Conservation (phyloP, 805 yeast genomes). For the Saccharomycopsis sp. region DNA sequence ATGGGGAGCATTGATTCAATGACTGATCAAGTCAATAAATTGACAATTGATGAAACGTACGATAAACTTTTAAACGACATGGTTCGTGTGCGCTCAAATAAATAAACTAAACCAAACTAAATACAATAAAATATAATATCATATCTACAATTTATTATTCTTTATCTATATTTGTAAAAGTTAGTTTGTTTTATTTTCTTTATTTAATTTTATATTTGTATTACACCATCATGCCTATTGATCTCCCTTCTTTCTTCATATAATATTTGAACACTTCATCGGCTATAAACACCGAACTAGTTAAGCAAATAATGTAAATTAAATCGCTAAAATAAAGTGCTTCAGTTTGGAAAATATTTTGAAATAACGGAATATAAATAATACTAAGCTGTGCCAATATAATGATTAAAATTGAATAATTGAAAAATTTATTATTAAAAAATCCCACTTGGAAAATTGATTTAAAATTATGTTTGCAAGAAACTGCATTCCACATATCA, state of each 20-base stretch:
- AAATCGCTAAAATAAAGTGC: conserved; percentile 70
- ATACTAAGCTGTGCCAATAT: conserved; percentile 89
- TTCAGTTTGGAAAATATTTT: conserved; percentile 89
- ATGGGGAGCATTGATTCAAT: conserved; percentile 18
- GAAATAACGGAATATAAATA: conserved; percentile 89
- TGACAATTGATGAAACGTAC: conserved; percentile 58
- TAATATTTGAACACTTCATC: conserved; percentile 73
- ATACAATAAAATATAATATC: neutral
- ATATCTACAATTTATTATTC: too few relatives aligned
- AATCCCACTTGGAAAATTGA: conserved; percentile 79
- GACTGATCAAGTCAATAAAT: conserved; percentile 15
- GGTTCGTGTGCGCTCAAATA: conserved; percentile 54
- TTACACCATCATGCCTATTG: conserved; percentile 1
- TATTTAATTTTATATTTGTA: too few relatives aligned
- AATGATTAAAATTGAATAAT: conserved; percentile 84
- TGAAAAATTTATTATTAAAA: conserved; percentile 79
- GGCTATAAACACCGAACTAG: conserved; percentile 77
- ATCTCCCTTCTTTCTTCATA: conserved; percentile 2
- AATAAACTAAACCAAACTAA: conserved; percentile 14
- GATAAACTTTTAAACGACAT: conserved; percentile 66
- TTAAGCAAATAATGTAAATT: conserved; percentile 48
- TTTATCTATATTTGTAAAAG: too few relatives aligned
- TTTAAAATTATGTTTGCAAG: conserved; percentile 85
- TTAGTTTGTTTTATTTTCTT: too few relatives aligned
- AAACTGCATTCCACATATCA: conserved; percentile 94